A percentile compares a stretch with the other conserved stretches of the same genome.
phyloP scores from a whole-genome alignment of 495 filamentous ascomycete species.

The Penicillium arizonense region DNA sequence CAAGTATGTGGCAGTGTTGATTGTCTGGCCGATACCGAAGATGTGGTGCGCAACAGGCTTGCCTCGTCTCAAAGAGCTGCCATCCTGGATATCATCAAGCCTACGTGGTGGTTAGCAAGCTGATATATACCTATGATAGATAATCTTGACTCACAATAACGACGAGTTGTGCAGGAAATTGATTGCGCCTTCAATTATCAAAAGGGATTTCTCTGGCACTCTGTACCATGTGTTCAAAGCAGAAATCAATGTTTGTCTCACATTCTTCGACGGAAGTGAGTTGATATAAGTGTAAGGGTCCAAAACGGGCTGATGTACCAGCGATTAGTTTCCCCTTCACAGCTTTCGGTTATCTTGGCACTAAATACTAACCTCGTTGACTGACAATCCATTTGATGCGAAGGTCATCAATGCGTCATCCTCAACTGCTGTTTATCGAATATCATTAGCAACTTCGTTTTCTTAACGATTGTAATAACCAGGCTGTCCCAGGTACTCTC shows the following conservation, averaged over 20 bases:
- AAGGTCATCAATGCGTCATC: too few relatives aligned
- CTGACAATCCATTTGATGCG: too few relatives aligned
- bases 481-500: too few relatives aligned
- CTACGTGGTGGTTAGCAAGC: neutral
- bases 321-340: neutral
- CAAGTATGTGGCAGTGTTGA: constrained; percentile 84
- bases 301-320: neutral
- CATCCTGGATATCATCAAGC: constrained; percentile 54
- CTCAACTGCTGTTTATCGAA: too few relatives aligned
- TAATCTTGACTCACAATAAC: neutral
- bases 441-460: too few relatives aligned
- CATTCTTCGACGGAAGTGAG: neutral
- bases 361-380: too few relatives aligned
- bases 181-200: neutral
- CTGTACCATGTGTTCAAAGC: neutral
- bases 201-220: neutral
- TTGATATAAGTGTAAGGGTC: neutral
- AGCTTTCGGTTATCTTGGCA: too few relatives aligned
- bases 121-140: too few relatives aligned
- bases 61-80: constrained; percentile 68
- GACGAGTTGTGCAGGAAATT: neutral
- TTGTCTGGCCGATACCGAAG: constrained; percentile 81
- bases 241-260: neutral
- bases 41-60: constrained; percentile 79
- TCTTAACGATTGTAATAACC: too few relatives aligned